Evolutionary conservation across 2,329 filamentous ascomycete genomes (phyloP), one percentile per base, ranked within the genome.

Genomic region (Sclerotinia borealis): DNA sequence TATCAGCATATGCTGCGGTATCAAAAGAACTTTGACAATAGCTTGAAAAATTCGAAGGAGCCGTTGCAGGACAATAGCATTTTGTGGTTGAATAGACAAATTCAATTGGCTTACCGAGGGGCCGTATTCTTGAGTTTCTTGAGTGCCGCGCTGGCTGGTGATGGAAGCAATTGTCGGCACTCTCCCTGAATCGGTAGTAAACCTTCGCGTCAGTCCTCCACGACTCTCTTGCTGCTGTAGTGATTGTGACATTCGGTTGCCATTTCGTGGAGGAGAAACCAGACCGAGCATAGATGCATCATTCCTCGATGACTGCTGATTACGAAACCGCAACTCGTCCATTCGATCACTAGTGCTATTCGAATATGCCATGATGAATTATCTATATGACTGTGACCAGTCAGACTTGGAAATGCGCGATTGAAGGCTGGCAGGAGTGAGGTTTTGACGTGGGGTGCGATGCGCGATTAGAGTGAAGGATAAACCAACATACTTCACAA

Each of bases 171-270:
- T 80, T 75, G 89, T 91, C 76, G 90, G 89, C 77, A 93, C 80
- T 83, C 92, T 84, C 77, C 91, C 83, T 78, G 91, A 87, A 79
- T 96, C 96, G 64, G 93, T 95, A 68, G 93, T 98, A 79, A 98
- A 98, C 74, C 93, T 89, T 73, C 93, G 88, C 77, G 93, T 91
- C 75, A 98, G 82, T 71, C 87, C 87, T 67, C 86, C 85, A 77
- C 93, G 87, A 69, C 84, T 84, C 74, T 96, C 91, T 76, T 85
- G 83, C 68, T 83, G 76, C 66, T 79, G 76, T 64, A 80, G 77
- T 68, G 83, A 81, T 68, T 83, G 83, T 68, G 79, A 81, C 75
- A 87, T 81, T 73, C 86, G 85, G 76, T 89, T 89, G 73, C 84
- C 83, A 76, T 89, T 89, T 75, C 90, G 87, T 71, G 86, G 85